Evolutionary conservation across 2,329 filamentous ascomycete species (phyloP), one percentile per base, ranked within the genome.

Genomic region (Raffaelea ambrosiae): DNA sequence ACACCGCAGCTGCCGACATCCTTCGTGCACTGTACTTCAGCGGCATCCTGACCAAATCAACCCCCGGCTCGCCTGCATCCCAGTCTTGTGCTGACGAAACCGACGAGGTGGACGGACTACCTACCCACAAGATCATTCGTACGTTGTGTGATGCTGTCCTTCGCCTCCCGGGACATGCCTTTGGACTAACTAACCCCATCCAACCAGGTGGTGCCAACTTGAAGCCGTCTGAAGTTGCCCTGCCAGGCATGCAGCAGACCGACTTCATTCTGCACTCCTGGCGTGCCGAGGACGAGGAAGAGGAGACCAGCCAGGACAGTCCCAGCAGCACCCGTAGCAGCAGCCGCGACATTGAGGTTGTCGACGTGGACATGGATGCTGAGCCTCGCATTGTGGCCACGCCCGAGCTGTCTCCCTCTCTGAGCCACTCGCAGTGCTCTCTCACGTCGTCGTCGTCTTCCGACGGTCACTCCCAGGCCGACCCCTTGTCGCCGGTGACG

Each of bases 161-260:
- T 29, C 26, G 7, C 26, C 26, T n/a, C n/a, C n/a, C n/a, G n/a
- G n/a, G n/a, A n/a, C 26, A 29, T 29, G 26, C 26, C 7, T 7
- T 29, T 13, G 21, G 8, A n/a, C 11, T 19, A 14, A 13, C 44
- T 38, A 42, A 43, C 40, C 22, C 3, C 11, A 20, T 11, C 9
- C 11, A 23, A n/a, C n/a, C n/a, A 44, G 47, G 22, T 29, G 38
- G 22, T 7, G 44, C 35, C 11, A 36, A 46, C 23, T n/a, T 29
- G 29, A 35, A 42, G 33, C 48, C 45, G 20, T 19, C 36, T 13
- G 23, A 48, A 16, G 40, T 54, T 2, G 20, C 39, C 4, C 46
- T 55, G 38, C 53, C 53, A 19, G 52, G 48, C 46, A 55, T 55
- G 53, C 36, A 49, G 41, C 53, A 55, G 50, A 54, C 52, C 4